Evolutionary conservation across 1,139 yeast species (phyloP).

Genomic region (Lizanozyma gosingica): DNA sequence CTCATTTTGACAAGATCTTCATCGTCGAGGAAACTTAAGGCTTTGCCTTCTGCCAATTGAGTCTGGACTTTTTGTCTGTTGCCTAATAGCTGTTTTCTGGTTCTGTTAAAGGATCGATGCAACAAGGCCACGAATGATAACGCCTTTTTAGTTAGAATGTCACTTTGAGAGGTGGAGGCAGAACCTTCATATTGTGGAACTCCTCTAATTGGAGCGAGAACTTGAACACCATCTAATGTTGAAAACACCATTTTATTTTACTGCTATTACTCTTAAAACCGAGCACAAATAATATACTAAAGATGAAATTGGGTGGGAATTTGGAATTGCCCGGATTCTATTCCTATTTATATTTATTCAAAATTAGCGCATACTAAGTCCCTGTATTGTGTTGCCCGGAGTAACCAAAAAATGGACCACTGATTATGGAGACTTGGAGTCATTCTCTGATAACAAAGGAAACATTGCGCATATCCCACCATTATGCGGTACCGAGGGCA

Average conservation of each 20-base stretch:
- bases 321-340: background rate
- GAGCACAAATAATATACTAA: too few relatives aligned
- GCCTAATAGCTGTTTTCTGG: conserved; percentile 9
- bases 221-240: conserved; percentile 8
- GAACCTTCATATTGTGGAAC: conserved; percentile 6
- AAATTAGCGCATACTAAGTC: too few relatives aligned
- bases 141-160: conserved; percentile 11
- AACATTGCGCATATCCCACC: too few relatives aligned
- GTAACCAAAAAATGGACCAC: background rate
- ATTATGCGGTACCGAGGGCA: too few relatives aligned
- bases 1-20: conserved; percentile 4
- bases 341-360: background rate
- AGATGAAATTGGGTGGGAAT: too few relatives aligned
- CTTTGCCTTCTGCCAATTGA: conserved; percentile 8
- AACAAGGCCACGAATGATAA: conserved; percentile 11
- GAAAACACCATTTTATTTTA: background rate
- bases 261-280: too few relatives aligned
- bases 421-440: background rate
- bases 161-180: conserved; percentile 10
- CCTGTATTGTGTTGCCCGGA: background rate
- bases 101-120: conserved; percentile 11
- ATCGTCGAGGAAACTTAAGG: conserved; percentile 9
- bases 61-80: conserved; percentile 9
- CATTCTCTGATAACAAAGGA: background rate
- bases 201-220: conserved; percentile 8